phyloP scores from a whole-genome alignment of 164 flowering plant genomes.

The Echeveria elegans region DNA sequence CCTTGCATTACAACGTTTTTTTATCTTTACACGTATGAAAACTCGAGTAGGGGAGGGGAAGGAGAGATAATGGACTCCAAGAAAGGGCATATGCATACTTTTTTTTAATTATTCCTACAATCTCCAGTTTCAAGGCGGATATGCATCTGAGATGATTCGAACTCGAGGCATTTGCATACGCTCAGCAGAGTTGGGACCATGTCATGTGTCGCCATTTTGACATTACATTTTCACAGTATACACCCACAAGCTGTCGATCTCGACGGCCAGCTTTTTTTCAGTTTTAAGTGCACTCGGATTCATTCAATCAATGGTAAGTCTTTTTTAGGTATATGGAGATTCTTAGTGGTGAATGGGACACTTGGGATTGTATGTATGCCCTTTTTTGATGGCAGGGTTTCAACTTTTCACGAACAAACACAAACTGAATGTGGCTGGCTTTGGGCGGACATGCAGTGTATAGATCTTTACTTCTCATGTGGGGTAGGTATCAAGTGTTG shows the following conservation, averaged over 20 bases:
- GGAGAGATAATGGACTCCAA: too few species aligned
- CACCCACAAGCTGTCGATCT: not conserved
- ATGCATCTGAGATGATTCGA: too few species aligned
- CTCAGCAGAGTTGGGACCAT: not conserved
- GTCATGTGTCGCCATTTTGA: conserved; percentile 1
- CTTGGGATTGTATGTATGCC: not conserved
- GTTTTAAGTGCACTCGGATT: not conserved
- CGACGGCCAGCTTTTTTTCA: not conserved
- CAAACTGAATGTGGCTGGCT: not conserved
- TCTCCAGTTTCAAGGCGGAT: too few species aligned
- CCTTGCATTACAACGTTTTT: too few species aligned
- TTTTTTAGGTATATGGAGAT: not conserved
- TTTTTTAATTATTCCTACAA: too few species aligned
- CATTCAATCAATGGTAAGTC: not conserved
- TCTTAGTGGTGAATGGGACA: not conserved
- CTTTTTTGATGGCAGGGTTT: not conserved
- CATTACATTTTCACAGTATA: not conserved
- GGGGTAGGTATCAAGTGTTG: too few species aligned
- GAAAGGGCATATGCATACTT: too few species aligned
- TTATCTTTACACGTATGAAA: too few species aligned
- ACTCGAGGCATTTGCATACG: too few species aligned
- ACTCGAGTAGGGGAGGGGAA: too few species aligned
- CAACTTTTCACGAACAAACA: not conserved
- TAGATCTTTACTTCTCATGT: too few species aligned
- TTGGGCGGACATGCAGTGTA: too few species aligned